These are phyloP conservation scores for Coemansia sp. DNA, from an alignment of 192 early-diverging fungal genomes.

Conservation along the genomic window DNA sequence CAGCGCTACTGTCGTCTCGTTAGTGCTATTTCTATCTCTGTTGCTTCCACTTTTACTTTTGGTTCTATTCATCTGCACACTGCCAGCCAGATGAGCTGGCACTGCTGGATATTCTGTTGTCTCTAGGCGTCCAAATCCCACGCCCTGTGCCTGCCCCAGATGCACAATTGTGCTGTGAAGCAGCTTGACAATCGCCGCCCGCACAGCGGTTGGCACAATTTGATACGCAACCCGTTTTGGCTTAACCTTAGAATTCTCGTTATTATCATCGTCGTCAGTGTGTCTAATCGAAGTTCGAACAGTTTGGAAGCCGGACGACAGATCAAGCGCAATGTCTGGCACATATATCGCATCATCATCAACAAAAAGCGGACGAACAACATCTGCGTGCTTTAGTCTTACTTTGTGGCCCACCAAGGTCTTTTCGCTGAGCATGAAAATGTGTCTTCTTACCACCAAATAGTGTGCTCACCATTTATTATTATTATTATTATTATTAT, in stretches of 20 bases:
- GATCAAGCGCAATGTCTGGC: constrained; percentile 7
- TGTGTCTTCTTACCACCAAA: too few species aligned
- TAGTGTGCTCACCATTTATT: too few species aligned
- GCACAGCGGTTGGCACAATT: constrained; percentile 6
- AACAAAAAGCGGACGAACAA: neutral
- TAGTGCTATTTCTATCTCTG: neutral
- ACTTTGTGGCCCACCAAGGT: neutral
- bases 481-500: too few species aligned
- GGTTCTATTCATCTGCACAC: neutral
- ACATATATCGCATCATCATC: constrained; percentile 2
- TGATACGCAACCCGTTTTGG: constrained; percentile 8
- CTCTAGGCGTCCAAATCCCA: constrained; percentile 1
- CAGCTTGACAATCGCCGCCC: constrained; percentile 16
- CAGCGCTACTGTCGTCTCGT: neutral
- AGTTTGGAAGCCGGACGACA: neutral
- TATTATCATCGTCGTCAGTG: neutral
- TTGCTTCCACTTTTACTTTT: too few species aligned
- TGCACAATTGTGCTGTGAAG: constrained; percentile 15
- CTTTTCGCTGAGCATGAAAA: neutral
- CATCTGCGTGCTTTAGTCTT: neutral
- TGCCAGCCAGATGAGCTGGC: neutral
- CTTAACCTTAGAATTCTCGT: neutral
- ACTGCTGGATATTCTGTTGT: neutral
- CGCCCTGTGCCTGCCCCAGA: constrained; percentile 7
- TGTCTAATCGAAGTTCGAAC: neutral